A percentile compares a stretch with the other conserved stretches of the same genome.
Conservation (phyloP, 495 filamentous ascomycete species). For the Penicillium manginii region DNA sequence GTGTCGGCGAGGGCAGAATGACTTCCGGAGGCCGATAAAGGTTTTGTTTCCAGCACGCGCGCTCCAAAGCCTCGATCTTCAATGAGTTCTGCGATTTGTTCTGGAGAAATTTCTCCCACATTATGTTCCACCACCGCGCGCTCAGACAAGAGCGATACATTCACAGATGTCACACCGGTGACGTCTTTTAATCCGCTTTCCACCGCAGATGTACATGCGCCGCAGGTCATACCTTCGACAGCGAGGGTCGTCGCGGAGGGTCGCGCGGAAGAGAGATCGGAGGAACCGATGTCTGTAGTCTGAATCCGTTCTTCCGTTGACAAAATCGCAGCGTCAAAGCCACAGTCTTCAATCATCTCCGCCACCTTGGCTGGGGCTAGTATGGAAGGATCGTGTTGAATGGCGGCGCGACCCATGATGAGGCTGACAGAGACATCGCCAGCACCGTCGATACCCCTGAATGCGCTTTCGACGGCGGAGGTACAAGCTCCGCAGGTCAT, state of each 20-base stretch:
- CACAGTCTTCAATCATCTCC: slow-evolving; percentile 89
- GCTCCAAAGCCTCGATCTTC: slow-evolving; percentile 94
- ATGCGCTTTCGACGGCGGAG: slow-evolving; percentile 81
- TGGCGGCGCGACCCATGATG: slow-evolving; percentile 88
- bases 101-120: slow-evolving; percentile 59
- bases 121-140: slow-evolving; percentile 80
- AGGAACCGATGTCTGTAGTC: slow-evolving; percentile 17
- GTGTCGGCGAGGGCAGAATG: slow-evolving; percentile 24
- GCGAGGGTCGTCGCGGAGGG: slow-evolving; percentile 78
- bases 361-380: slow-evolving; percentile 73
- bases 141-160: slow-evolving; percentile 78
- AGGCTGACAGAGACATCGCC: slow-evolving; percentile 86
- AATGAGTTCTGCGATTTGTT: slow-evolving; percentile 82
- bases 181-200: slow-evolving; percentile 77
- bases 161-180: slow-evolving; percentile 78
- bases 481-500: slow-evolving; percentile 97
- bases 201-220: slow-evolving; percentile 89
- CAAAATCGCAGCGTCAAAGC: slow-evolving; percentile 92
- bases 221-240: slow-evolving; percentile 97
- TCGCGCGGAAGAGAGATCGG: slow-evolving; percentile 28
- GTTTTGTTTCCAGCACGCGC: slow-evolving; percentile 62
- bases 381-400: slow-evolving; percentile 80
- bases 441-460: slow-evolving; percentile 77
- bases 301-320: slow-evolving; percentile 65
- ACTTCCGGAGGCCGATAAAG: slow-evolving; percentile 20